Percentiles rank a stretch among this genome's conserved stretches.
Conservation (phyloP, 331 rosid species). For the Cydonia oblonga region DNA sequence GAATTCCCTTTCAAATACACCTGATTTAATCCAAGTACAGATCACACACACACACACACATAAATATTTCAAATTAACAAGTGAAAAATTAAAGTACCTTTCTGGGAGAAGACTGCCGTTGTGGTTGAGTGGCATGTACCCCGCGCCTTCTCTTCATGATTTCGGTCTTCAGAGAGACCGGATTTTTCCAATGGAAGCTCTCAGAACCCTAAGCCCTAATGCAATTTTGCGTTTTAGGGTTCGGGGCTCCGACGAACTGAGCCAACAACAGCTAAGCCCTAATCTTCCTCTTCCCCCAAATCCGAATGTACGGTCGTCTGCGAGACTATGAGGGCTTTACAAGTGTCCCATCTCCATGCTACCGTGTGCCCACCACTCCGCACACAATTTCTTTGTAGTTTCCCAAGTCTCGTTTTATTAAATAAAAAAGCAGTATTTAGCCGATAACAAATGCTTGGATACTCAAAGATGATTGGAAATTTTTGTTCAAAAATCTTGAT, state of each 20-base stretch:
- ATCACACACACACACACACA: neutral
- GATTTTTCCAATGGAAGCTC: neutral
- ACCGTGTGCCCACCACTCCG: neutral
- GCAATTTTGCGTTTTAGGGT: neutral
- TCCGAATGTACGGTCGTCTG: neutral
- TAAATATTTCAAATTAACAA: neutral
- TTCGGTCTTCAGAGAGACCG: neutral
- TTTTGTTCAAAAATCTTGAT: too few relatives aligned
- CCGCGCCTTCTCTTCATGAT: neutral
- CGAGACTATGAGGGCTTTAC: neutral
- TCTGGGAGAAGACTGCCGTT: neutral
- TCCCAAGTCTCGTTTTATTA: neutral
- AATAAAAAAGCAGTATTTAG: too few relatives aligned
- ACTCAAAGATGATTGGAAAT: too few relatives aligned
- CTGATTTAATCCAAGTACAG: neutral
- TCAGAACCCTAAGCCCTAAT: neutral
- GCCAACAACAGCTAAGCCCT: neutral
- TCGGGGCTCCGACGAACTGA: neutral
- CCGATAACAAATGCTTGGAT: accelerated
- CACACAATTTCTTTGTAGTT: neutral
- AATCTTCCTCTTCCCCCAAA: neutral
- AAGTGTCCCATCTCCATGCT: neutral
- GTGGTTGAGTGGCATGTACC: neutral
- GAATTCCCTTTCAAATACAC: neutral
- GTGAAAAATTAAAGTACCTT: neutral